Base-by-base conservation (phyloP, 495 filamentous ascomycete species). In the Daldinia childiae region DNA sequence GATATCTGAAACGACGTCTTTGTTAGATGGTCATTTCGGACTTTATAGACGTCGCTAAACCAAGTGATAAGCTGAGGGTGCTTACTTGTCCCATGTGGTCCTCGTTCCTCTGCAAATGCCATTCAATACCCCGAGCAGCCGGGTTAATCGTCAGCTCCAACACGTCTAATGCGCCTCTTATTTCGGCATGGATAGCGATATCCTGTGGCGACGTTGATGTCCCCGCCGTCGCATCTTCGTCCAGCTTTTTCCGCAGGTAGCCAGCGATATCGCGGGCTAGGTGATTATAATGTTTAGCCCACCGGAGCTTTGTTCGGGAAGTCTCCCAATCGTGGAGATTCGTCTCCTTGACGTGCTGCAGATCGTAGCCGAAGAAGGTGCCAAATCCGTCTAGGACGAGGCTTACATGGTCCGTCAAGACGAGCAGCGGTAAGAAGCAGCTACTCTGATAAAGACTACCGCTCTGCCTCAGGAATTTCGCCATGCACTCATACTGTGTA, bases 41-140 rank as follows among this genome's bases (percentile, higher is more conserved):
- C 6, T 30, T 30, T 30, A 6, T 7, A 30, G 26, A 27, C 26
- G 3, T 8, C 29, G 29, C 29, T 30, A 7, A 8, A 30, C 29
- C 1, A 8, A 8, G 29, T 30, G 6, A 8, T 41, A 34, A 15
- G 32, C n/a, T 21, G 17, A 32, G 9, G 51, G 11, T 26, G 11
- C 58, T 62, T 48, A 69, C 66, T 14, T 15, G 4, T 39, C 27
- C 52, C 58, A 57, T 57, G 15, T 58, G 45, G 11, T 63, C 59
- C 15, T 58, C 27, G n/a, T 21, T 57, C 12, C 4, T 24, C 19
- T 63, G 58, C 32, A 69, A 12, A 0, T 29, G 0, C 50, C 51
- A 62, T 41, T 69, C 66, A 3, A 62, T 26, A 14, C 39, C 29
- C 6, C 6, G 7, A 12, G 8, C 7, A 21, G 17, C 21, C 29